Evolutionary conservation across 352 stramenopile genomes (phyloP), one percentile per base, ranked within the genome.

Genomic region (Globisporangium echinulatum): DNA sequence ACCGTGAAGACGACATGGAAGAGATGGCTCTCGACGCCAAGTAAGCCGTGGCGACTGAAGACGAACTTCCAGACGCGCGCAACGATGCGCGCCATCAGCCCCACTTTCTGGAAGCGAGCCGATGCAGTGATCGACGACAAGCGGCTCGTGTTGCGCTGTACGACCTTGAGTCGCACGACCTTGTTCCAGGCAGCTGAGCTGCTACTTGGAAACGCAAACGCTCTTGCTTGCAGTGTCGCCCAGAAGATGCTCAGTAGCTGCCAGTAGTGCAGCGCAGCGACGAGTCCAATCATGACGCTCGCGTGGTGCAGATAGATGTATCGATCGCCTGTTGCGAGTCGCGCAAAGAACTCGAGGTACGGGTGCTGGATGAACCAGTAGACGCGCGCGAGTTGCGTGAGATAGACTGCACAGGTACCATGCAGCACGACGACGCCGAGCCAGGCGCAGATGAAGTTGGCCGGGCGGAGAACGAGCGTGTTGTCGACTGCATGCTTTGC

Each of bases 1-100:
- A 54, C 8, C 15, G 61, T 54, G 43, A 59, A 63, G 7, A 59
- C 38, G 43, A 17, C 4, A 10, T 43, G 17, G n/a, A 66, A 66
- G 4, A 52, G 13, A 11, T 33, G 13, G 15, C 55, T 53, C n/a
- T 64, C 52, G 52, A 71, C n/a, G 5, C 53, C 60, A 33, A 68
- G 64, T 38, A 63, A 13, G n/a, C 50, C 51, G 42, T 33, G 33
- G 11, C 36, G 38, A 14, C 25, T 42, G 50, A 58, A 63, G 15
- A 56, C 38, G 38, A 50, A 37, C 0, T 13, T 10, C 56, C 49
- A 62, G 19, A 25, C 6, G 0, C 25, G 7, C 38, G 44, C 39
- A 13, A 43, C 3, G 2, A 59, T 13, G 5, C 43, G 33, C 25
- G 15, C 36, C 36, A 14, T 25, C 4, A 51, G 54, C 33, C 42